Evolutionary conservation across 208 protist species (phyloP), one percentile per base, ranked within the genome.

Genomic region (Acanthamoeba triangularis): DNA sequence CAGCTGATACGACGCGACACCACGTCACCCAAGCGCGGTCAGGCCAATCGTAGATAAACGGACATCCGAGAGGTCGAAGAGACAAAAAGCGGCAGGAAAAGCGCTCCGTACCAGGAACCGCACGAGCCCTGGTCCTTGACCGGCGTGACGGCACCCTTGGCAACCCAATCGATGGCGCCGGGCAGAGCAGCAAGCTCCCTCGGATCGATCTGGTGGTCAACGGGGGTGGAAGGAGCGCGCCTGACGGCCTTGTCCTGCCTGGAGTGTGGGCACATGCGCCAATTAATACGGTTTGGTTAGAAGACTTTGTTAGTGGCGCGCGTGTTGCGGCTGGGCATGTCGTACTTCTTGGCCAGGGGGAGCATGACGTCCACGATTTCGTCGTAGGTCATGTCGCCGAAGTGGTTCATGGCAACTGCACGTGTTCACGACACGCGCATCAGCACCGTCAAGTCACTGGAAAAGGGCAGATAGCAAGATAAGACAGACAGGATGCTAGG

Each of bases 71-170:
- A 25, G 23, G 56, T 28, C 23, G 44, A 47, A 7, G 61, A 67
- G 0, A 33, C 8, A 3, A 10, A 67, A 37, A 37, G 6, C 7
- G 52, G 16, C 5, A 72, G 30, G 35, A 37, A 37, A 6, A 23
- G 63, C 65, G 35, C 1, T 18, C 14, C 80, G 10, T 63, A 88
- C 80, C 80, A 99, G 35, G 98, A 99, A 95, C 99, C 99, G 97
- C 99, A 99, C 47, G 95, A 96, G 63, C 98, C 98, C 97, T 99
- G 99, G 95, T 99, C 96, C 98, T 99, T 99, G 76, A 99, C 99
- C 13, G 94, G 96, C 16, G 98, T 99, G 87, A 99, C 98, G 30
- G 97, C 98, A 76, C 98, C 98, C 47, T 98, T 84, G 67, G 97
- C 69, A 63, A 98, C 97, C 99, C 98, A 99, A 96, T 99, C 98